These are phyloP conservation scores for Puccinia novopanici DNA, from an alignment of 1,284 basidiomycete genomes.

Conservation along the genomic window DNA sequence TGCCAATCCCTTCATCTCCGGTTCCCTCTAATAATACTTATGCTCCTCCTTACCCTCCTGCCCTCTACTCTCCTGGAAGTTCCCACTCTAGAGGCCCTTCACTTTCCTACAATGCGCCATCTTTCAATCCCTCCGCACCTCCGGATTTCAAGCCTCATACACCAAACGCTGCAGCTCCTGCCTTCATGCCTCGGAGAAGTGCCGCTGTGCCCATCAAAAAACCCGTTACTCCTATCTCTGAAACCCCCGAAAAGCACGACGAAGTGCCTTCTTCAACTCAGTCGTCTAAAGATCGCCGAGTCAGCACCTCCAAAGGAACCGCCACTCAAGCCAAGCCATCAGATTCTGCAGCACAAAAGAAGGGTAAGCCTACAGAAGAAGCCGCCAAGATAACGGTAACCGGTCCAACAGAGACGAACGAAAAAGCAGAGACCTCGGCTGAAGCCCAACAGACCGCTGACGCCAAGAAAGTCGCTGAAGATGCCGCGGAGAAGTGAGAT, in stretches of 20 bases:
- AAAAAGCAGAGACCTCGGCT: background rate
- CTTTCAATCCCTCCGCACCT: constrained; percentile 42
- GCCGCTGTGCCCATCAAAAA: constrained; percentile 49
- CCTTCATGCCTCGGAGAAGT: constrained; percentile 43
- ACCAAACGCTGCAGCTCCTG: constrained; percentile 38
- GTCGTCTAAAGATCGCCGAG: constrained; percentile 5
- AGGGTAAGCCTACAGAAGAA: background rate
- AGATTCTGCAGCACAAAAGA: background rate
- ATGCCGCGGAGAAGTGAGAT: constrained; percentile 28
- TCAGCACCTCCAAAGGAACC: constrained; percentile 8
- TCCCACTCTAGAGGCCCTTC: constrained; percentile 44
- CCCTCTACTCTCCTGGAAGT: constrained; percentile 15
- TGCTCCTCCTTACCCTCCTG: constrained; percentile 7
- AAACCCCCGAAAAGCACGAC: constrained; percentile 10
- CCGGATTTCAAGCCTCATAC: constrained; percentile 48
- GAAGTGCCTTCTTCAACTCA: constrained; percentile 1
- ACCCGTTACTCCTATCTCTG: constrained; percentile 39
- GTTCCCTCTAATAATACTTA: constrained; percentile 32
- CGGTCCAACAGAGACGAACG: background rate
- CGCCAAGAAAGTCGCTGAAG: constrained; percentile 25
- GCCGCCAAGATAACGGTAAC: no score
- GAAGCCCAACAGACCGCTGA: constrained; percentile 1
- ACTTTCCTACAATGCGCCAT: constrained; percentile 45
- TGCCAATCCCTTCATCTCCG: constrained; percentile 42
- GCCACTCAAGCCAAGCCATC: background rate